Evolutionary conservation across 352 stramenopile species (phyloP).

Genomic region (Thraustochytrium striatum): DNA sequence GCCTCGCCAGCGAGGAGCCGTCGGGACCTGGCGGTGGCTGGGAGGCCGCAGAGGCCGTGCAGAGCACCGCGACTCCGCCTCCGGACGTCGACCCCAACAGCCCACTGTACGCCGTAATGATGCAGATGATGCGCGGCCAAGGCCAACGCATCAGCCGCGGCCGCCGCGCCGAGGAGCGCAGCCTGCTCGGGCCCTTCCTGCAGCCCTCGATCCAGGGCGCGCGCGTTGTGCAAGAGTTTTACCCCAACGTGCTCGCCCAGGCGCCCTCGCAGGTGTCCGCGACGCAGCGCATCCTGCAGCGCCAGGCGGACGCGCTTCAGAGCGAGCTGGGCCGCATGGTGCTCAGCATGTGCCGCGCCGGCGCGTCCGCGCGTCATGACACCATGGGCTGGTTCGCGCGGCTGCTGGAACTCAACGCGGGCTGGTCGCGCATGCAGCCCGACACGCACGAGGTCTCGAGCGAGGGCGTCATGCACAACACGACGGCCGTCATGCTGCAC

Average conservation of each 20-base stretch:
- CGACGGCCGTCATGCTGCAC: conserved; percentile 68
- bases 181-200: conserved; percentile 68
- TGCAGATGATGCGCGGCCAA: conserved; percentile 53
- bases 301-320: conserved; percentile 59
- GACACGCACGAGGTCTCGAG: conserved; percentile 64
- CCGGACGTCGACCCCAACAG: neutral
- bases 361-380: neutral
- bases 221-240: conserved; percentile 54
- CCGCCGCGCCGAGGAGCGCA: conserved; percentile 64
- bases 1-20: neutral
- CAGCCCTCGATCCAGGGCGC: conserved; percentile 61
- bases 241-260: neutral
- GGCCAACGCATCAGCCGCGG: conserved; percentile 70
- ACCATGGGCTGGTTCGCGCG: conserved; percentile 62
- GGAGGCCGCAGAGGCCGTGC: neutral
- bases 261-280: neutral
- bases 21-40: neutral
- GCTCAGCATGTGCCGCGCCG: neutral
- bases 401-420: conserved; percentile 66
- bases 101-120: conserved; percentile 31
- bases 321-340: conserved; percentile 67
- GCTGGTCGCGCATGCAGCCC: conserved; percentile 71
- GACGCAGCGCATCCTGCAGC: neutral
- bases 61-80: neutral
- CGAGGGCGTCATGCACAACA: conserved; percentile 71